Evolutionary conservation across 2,329 filamentous ascomycete species (phyloP), one percentile per base, ranked within the genome.

Genomic region (Colletotrichum lentis): DNA sequence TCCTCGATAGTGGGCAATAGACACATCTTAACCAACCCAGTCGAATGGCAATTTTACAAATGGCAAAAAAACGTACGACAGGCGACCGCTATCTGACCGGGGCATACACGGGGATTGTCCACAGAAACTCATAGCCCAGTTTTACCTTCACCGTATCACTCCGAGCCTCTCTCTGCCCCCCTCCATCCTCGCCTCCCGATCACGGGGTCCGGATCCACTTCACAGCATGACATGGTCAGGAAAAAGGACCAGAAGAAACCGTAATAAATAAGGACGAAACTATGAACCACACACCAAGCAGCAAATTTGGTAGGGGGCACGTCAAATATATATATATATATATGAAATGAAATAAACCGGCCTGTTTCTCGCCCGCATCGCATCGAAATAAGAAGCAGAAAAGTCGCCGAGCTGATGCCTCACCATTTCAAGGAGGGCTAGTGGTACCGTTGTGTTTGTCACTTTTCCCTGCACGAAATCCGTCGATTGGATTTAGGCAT

Each of bases 221-320:
- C 55, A 39, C 65, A 52, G 49, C 35, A 60, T 55, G 49, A 46
- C 37, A 52, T 39, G 37, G 22, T 22, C 37, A 22, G 24, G 24
- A 31, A 24, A 55, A 50, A 20, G 46, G 20, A 43, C 18, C 24
- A 50, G 56, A 66, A 57, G 50, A 69, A 67, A 69, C 49, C 66
- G 62, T 65, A 53, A 56, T 65, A 46, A 24, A 65, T 52, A 54
- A 65, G 65, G 44, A 60, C 64, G 50, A 69, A 66, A 68, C 55
- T 68, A 27, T 65, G 46, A 56, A 64, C 56, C 65, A 65, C 44
- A 22, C 43, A 5, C 44, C 18, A 22, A 60, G 46, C 46, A 18
- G 41, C 31, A 56, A 35, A 43, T 54, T 54, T 11, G 31, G 24
- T 20, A 52, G 46, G 37, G n/a, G 39, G 27, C 39, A 44, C 11